These are phyloP conservation scores for Eremothecium gossypii DNA, from an alignment of 1,139 yeast species.

Conservation along the genomic window DNA sequence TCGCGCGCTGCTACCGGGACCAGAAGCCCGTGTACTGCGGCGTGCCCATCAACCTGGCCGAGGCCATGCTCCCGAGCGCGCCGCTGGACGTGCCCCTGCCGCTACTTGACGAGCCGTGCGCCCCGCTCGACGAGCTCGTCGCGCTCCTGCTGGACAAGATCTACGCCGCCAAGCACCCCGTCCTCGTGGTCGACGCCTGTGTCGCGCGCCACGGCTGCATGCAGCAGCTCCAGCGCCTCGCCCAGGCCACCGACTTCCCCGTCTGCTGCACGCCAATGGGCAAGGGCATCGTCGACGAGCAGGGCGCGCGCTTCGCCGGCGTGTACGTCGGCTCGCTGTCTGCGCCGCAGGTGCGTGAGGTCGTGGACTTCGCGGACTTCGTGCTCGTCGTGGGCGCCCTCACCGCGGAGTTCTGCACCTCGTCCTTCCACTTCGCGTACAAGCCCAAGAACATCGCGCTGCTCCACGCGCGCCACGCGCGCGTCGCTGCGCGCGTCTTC, in stretches of 20 bases:
- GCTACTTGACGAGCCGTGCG: constrained; percentile 25
- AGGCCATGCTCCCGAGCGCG: constrained; percentile 43
- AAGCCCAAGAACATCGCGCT: constrained; percentile 67
- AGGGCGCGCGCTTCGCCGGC: constrained; percentile 65
- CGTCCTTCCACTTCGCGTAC: constrained; percentile 73
- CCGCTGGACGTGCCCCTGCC: constrained; percentile 53
- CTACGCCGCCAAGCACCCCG: constrained; percentile 49
- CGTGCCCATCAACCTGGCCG: constrained; percentile 70
- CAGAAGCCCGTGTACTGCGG: constrained; percentile 82
- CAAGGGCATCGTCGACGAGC: constrained; percentile 68
- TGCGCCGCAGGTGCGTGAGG: constrained; percentile 63
- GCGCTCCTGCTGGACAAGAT: constrained; percentile 46
- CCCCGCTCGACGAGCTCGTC: neutral
- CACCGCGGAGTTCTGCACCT: constrained; percentile 78
- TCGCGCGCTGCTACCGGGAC: constrained; percentile 53
- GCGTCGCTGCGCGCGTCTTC: constrained; percentile 61
- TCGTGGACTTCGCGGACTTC: constrained; percentile 69
- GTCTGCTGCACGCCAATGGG: constrained; percentile 89
- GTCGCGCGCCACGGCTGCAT: constrained; percentile 62
- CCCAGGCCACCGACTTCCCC: constrained; percentile 66
- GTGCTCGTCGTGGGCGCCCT: constrained; percentile 70
- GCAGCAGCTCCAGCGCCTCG: constrained; percentile 48
- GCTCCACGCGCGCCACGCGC: constrained; percentile 71
- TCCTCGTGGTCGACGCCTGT: constrained; percentile 78
- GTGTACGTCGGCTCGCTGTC: constrained; percentile 76